Percentiles rank a stretch among this genome's conserved stretches.
These are phyloP conservation scores for Alternaria sp. DNA, from an alignment of 2,329 filamentous ascomycete species.

Conservation along the genomic window DNA sequence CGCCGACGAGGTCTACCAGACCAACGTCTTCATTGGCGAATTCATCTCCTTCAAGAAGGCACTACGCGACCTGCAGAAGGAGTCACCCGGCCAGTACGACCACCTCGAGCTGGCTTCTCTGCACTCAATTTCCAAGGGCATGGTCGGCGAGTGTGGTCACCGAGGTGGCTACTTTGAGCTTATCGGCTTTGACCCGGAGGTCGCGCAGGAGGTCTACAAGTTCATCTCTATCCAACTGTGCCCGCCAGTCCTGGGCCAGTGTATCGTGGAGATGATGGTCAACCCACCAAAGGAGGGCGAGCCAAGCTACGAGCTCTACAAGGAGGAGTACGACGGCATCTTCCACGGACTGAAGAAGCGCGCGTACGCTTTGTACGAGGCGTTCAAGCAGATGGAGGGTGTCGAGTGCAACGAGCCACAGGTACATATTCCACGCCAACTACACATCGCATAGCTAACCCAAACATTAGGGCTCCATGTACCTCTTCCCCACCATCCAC, in stretches of 20 bases:
- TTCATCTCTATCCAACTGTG: conserved; percentile 97
- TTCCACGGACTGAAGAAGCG: conserved; percentile 78
- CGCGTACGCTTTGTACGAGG: conserved; percentile 84
- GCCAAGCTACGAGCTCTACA: conserved; percentile 82
- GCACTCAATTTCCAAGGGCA: conserved; percentile 95
- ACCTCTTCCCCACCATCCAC: conserved; percentile 94
- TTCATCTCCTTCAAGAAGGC: conserved; percentile 96
- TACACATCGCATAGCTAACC: conserved; percentile 2
- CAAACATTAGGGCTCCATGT: conserved; percentile 77
- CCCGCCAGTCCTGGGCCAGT: conserved; percentile 93
- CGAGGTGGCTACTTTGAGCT: conserved; percentile 98
- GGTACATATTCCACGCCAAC: conserved; percentile 49
- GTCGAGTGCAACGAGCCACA: conserved; percentile 86
- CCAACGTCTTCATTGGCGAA: conserved; percentile 92
- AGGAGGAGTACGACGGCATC: conserved; percentile 83
- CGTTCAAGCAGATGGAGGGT: conserved; percentile 94
- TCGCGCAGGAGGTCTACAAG: conserved; percentile 96
- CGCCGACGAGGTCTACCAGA: conserved; percentile 98
- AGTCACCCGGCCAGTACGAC: conserved; percentile 75
- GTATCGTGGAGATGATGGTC: conserved; percentile 96
- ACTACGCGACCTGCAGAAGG: conserved; percentile 79
- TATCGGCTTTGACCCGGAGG: conserved; percentile 82
- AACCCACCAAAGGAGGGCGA: conserved; percentile 88
- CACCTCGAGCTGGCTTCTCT: conserved; percentile 87
- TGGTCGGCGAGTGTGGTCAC: conserved; percentile 98